Percentiles rank a stretch among this genome's conserved stretches.
Conservation (phyloP, 345 rosid species). For the Excoecaria agallocha region DNA sequence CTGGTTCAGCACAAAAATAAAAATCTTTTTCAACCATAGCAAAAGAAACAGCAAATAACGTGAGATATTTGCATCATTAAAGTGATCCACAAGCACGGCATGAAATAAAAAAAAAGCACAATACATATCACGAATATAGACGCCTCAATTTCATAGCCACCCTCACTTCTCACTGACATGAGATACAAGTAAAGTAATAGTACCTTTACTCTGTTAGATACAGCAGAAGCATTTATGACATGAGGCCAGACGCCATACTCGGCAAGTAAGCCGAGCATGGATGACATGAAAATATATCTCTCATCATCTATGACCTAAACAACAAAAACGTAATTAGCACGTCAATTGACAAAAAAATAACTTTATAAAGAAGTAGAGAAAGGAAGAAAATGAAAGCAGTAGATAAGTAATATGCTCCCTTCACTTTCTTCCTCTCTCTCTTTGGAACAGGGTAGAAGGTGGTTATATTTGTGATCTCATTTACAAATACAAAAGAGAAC, state of each 20-base stretch:
- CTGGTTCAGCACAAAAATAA: neutral
- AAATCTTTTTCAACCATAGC: neutral
- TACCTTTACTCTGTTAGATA: slow-evolving; percentile 77
- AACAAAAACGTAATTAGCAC: neutral
- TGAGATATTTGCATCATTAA: neutral
- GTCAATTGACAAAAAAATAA: neutral
- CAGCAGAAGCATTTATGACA: slow-evolving; percentile 63
- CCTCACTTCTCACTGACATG: neutral
- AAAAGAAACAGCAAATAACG: neutral
- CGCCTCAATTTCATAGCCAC: neutral
- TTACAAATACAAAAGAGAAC: neutral
- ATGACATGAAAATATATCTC: slow-evolving; percentile 72
- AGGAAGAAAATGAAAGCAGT: neutral
- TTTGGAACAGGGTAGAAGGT: neutral
- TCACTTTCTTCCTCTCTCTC: neutral
- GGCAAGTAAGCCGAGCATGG: slow-evolving; percentile 82
- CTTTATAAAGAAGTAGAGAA: slow-evolving; percentile 1
- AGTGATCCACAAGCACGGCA: neutral
- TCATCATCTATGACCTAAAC: slow-evolving; percentile 79
- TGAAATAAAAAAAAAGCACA: neutral
- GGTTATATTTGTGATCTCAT: neutral
- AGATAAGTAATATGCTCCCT: neutral
- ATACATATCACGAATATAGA: neutral
- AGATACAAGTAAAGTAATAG: neutral
- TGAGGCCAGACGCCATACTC: slow-evolving; percentile 74